These are phyloP conservation scores for Phytophthora capsici DNA, from an alignment of 352 stramenopile species.

Conservation along the genomic window DNA sequence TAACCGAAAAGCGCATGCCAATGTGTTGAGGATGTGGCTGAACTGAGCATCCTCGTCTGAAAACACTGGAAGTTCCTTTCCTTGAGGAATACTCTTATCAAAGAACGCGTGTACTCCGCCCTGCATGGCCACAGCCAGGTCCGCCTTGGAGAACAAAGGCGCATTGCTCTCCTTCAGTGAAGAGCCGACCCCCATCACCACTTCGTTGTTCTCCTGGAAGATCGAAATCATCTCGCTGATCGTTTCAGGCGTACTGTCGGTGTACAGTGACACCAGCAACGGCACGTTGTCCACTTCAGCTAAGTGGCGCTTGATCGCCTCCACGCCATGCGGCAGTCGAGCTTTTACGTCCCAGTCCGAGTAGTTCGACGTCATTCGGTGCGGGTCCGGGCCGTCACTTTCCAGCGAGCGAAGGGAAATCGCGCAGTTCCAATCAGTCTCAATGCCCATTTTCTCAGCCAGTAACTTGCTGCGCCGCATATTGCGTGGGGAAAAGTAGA, in stretches of 20 bases:
- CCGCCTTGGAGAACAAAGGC: slow-evolving; percentile 74
- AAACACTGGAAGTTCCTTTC: slow-evolving; percentile 65
- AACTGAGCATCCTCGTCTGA: slow-evolving; percentile 81
- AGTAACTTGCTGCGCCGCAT: slow-evolving; percentile 97
- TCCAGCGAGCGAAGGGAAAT: slow-evolving; percentile 96
- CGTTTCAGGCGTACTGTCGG: slow-evolving; percentile 95
- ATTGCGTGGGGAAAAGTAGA: slow-evolving; percentile 99
- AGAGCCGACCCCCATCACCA: slow-evolving; percentile 82
- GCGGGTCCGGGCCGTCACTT: slow-evolving; percentile 90
- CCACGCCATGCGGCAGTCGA: slow-evolving; percentile 94
- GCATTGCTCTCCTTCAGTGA: slow-evolving; percentile 82
- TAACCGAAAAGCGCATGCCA: slow-evolving; percentile 80
- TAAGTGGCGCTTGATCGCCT: slow-evolving; percentile 96
- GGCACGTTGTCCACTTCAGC: slow-evolving; percentile 99
- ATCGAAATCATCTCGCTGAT: slow-evolving; percentile 94
- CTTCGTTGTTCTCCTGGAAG: slow-evolving; percentile 87
- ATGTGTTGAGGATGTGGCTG: slow-evolving; percentile 84
- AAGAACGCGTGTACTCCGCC: slow-evolving; percentile 75
- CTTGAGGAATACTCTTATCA: slow-evolving; percentile 63
- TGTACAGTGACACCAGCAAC: slow-evolving; percentile 98
- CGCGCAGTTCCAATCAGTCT: slow-evolving; percentile 99
- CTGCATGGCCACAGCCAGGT: slow-evolving; percentile 76
- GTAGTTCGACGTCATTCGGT: slow-evolving; percentile 98
- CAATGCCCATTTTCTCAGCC: slow-evolving; percentile 98
- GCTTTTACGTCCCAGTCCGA: slow-evolving; percentile 98